Percentiles rank a stretch among this genome's conserved stretches.
Conservation (phyloP, 2,329 filamentous ascomycete species). For the Calonectria naviculata region DNA sequence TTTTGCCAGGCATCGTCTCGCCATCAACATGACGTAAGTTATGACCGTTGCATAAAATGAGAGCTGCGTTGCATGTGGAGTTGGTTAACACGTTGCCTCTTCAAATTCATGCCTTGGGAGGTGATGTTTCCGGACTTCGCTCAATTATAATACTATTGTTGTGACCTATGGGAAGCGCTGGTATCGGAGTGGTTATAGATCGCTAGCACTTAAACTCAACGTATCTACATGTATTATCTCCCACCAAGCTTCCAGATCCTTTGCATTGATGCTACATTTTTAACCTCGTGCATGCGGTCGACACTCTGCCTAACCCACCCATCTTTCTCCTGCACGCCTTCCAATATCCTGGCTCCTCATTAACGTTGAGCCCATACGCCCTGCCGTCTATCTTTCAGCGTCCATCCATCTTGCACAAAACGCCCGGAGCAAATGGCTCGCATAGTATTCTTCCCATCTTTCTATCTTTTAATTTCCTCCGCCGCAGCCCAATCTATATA, state of each 20-base stretch:
- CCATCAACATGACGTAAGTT: too few species aligned
- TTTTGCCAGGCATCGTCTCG: neutral
- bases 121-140: too few species aligned
- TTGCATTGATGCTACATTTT: neutral
- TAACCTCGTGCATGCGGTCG: neutral
- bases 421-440: conserved; percentile 32
- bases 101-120: neutral
- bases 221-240: neutral
- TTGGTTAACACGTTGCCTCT: neutral
- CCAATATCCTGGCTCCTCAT: conserved; percentile 21
- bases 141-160: too few species aligned
- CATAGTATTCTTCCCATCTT: conserved; percentile 1
- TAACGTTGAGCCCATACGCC: conserved; percentile 26
- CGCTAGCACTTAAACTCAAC: neutral
- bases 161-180: neutral
- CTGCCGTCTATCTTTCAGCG: conserved; percentile 32
- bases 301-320: conserved; percentile 3
- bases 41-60: too few species aligned
- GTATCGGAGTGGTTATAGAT: neutral
- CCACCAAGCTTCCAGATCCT: neutral
- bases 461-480: conserved; percentile 8
- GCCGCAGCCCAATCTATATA: neutral
- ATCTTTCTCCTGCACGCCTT: neutral
- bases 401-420: conserved; percentile 34
- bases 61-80: neutral